Conservation (phyloP, 2,329 filamentous ascomycete genomes). For the Harringtonia lauricola region DNA sequence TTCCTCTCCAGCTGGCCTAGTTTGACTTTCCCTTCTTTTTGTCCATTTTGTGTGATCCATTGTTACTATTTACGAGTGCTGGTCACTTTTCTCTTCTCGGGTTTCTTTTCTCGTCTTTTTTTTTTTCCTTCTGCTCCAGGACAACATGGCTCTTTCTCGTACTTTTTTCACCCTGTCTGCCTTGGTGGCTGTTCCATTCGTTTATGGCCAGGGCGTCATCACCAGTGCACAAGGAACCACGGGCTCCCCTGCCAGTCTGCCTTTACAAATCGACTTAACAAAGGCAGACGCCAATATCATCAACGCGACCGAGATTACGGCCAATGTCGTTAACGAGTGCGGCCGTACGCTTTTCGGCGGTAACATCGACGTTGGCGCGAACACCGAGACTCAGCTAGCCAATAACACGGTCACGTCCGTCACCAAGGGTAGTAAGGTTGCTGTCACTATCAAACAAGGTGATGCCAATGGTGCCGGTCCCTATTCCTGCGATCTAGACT, state of each 20-base stretch:
- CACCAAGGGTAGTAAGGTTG: conserved; percentile 29
- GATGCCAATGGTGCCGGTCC: conserved; percentile 42
- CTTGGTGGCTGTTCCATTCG: conserved; percentile 2
- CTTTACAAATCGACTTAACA: conserved; percentile 38
- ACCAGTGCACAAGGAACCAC: conserved; percentile 5
- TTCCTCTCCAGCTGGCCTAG: neutral
- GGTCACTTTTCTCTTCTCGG: neutral
- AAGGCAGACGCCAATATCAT: conserved; percentile 49
- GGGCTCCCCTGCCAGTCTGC: conserved; percentile 2
- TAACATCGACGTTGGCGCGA: conserved; percentile 49
- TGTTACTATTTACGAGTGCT: neutral
- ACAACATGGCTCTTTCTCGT: neutral
- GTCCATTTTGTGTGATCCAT: neutral
- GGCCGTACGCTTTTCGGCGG: conserved; percentile 48
- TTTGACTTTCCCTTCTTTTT: neutral
- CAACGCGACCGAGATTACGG: conserved; percentile 37
- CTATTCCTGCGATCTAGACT: conserved; percentile 40
- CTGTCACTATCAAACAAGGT: conserved; percentile 38
- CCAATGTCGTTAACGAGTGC: conserved; percentile 44
- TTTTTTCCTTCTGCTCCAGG: neutral
- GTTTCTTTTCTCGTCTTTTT: neutral
- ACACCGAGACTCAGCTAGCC: conserved; percentile 38
- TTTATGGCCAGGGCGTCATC: conserved; percentile 7
- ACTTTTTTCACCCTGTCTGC: conserved; percentile 3
- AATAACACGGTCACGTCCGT: conserved; percentile 36